Evolutionary conservation across 352 stramenopile species (phyloP).

Genomic region (Synura sp.): DNA sequence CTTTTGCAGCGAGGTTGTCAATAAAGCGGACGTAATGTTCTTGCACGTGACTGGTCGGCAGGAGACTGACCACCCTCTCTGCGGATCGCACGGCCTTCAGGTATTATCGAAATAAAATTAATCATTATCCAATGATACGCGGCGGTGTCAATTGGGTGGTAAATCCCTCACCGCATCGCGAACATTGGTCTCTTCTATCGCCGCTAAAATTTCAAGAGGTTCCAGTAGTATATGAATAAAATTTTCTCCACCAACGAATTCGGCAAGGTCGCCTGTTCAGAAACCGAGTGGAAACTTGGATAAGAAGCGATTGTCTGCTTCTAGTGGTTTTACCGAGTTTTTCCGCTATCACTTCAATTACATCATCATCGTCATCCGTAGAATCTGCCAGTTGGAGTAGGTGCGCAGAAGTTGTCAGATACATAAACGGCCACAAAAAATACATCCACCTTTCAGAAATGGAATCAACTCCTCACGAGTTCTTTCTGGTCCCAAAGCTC

Average conservation of each 20-base stretch:
- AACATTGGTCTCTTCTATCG: conserved; percentile 89
- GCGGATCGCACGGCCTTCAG: conserved; percentile 72
- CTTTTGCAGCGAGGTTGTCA: conserved; percentile 79
- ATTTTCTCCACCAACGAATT: conserved; percentile 77
- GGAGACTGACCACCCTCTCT: conserved; percentile 70
- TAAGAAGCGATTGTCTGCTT: too few relatives aligned
- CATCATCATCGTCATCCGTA: conserved; percentile 94
- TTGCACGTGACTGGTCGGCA: conserved; percentile 73
- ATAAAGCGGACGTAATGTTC: conserved; percentile 88
- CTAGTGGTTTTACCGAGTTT: conserved; percentile 69
- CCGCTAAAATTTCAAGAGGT: conserved; percentile 84
- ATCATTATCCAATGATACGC: too few relatives aligned
- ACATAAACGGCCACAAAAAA: too few relatives aligned
- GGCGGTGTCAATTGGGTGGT: neutral
- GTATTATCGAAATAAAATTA: too few relatives aligned
- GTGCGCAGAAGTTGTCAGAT: too few relatives aligned
- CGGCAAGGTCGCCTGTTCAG: conserved; percentile 63
- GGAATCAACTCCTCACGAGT: conserved; percentile 92
- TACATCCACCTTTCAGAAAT: conserved; percentile 86
- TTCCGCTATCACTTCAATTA: conserved; percentile 83
- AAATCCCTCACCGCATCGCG: conserved; percentile 59
- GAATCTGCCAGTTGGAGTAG: conserved; percentile 66
- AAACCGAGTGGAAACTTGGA: too few relatives aligned
- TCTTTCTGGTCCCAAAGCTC: conserved; percentile 75
- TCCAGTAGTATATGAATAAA: conserved; percentile 81